phyloP scores from a whole-genome alignment of 1,284 basidiomycete genomes.

The Mrakiaceae sp. region DNA sequence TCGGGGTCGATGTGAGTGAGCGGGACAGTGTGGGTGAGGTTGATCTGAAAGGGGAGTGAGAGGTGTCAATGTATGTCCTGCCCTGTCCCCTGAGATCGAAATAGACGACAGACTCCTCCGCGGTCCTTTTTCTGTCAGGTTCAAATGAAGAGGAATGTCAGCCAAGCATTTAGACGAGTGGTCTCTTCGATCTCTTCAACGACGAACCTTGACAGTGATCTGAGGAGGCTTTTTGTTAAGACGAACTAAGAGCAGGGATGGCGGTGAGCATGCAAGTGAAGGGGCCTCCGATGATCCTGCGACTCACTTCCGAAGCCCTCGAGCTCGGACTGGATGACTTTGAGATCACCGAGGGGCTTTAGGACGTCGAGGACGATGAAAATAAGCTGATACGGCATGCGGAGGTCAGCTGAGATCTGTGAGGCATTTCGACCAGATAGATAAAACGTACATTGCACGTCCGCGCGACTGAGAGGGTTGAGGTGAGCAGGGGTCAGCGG shows the following conservation, averaged over 20 bases:
- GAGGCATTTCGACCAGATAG: background rate
- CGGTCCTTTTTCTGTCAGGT: constrained; percentile 84
- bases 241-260: constrained; percentile 39
- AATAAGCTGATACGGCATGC: constrained; percentile 46
- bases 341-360: constrained; percentile 92
- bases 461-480: constrained; percentile 52
- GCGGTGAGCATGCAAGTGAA: too few species aligned
- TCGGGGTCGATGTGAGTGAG: constrained; percentile 93
- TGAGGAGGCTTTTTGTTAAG: constrained; percentile 92
- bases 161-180: too few species aligned
- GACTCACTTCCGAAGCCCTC: constrained; percentile 75
- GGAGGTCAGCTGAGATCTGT: background rate
- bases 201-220: constrained; percentile 49
- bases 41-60: constrained; percentile 38
- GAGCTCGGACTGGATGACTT: constrained; percentile 77
- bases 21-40: constrained; percentile 90
- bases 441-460: constrained; percentile 59
- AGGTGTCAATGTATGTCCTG: constrained; percentile 5
- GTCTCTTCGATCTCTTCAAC: too few species aligned
- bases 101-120: constrained; percentile 47
- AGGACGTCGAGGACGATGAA: constrained; percentile 97
- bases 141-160: constrained; percentile 42
- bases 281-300: too few species aligned
- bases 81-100: constrained; percentile 11
- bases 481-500: background rate